Percentiles rank a stretch among this genome's conserved stretches.
These are phyloP conservation scores for Globisporangium echinulatum DNA, from an alignment of 352 stramenopile species.

Conservation along the genomic window DNA sequence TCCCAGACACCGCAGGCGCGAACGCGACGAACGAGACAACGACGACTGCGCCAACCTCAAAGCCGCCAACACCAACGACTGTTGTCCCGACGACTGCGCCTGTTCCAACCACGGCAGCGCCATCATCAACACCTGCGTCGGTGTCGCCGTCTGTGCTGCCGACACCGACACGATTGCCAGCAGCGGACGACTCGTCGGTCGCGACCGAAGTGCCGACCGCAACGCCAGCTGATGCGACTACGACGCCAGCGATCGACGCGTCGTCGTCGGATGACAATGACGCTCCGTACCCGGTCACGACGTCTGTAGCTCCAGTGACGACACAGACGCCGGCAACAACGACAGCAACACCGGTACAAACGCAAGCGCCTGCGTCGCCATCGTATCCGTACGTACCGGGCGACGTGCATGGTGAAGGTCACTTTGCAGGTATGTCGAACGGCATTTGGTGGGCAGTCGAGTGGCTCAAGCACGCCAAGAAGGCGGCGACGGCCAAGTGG, in stretches of 20 bases:
- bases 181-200: no score
- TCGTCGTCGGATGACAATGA: neutral
- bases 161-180: neutral
- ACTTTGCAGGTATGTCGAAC: conserved; percentile 5
- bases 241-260: no score
- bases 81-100: no score
- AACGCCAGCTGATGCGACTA: neutral
- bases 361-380: neutral
- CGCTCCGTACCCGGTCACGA: neutral
- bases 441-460: conserved; percentile 17
- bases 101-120: neutral
- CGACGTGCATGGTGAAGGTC: conserved; percentile 18
- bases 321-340: neutral
- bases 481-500: neutral
- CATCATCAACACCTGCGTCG: neutral
- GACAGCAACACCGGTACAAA: neutral
- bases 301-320: neutral
- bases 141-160: neutral
- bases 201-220: neutral
- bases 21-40: neutral
- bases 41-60: neutral
- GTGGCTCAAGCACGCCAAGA: conserved; percentile 5
- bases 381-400: conserved; percentile 20
- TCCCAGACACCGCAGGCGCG: conserved; percentile 11
- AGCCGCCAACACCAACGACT: neutral